These are phyloP conservation scores for Ophiocordyceps camponoti-rufipedis DNA, from an alignment of 2,329 filamentous ascomycete species.

Conservation along the genomic window DNA sequence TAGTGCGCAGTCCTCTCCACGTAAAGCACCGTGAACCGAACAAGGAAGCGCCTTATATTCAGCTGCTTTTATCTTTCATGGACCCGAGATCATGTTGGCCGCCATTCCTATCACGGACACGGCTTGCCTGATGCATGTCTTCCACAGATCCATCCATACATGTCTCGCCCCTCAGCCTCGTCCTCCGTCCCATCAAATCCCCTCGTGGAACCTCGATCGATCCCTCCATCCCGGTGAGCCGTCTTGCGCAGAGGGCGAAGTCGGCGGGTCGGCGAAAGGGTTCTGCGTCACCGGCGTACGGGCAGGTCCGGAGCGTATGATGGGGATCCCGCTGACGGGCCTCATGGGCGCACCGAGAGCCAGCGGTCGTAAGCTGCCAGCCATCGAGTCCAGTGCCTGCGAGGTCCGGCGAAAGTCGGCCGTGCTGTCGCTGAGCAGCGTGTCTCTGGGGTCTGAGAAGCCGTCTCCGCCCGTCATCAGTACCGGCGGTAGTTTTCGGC, in stretches of 20 bases:
- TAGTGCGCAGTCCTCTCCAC: too few species aligned
- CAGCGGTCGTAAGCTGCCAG: constrained; percentile 19
- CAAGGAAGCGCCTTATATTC: too few species aligned
- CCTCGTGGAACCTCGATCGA: constrained; percentile 22
- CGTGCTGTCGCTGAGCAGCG: constrained; percentile 27
- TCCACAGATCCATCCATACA: not conserved
- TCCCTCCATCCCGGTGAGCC: constrained; percentile 16
- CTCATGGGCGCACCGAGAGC: constrained; percentile 40
- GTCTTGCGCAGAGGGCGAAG: constrained; percentile 10
- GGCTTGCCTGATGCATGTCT: not conserved
- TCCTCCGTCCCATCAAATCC: constrained; percentile 11
- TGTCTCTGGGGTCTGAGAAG: constrained; percentile 31
- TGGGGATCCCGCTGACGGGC: constrained; percentile 39
- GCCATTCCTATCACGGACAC: too few species aligned
- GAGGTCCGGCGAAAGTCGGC: constrained; percentile 33
- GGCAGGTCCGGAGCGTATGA: constrained; percentile 46
- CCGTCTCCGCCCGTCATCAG: constrained; percentile 44
- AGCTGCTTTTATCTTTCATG: too few species aligned
- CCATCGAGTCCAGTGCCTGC: constrained; percentile 21
- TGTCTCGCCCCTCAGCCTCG: not conserved
- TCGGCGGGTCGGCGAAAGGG: constrained; percentile 21
- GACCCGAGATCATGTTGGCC: too few species aligned
- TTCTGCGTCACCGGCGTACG: constrained; percentile 41
- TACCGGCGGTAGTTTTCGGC: constrained; percentile 45
- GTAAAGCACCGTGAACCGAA: too few species aligned